Conservation (phyloP, 108 stramenopile species). For the Cylindrotheca fusiformis region DNA sequence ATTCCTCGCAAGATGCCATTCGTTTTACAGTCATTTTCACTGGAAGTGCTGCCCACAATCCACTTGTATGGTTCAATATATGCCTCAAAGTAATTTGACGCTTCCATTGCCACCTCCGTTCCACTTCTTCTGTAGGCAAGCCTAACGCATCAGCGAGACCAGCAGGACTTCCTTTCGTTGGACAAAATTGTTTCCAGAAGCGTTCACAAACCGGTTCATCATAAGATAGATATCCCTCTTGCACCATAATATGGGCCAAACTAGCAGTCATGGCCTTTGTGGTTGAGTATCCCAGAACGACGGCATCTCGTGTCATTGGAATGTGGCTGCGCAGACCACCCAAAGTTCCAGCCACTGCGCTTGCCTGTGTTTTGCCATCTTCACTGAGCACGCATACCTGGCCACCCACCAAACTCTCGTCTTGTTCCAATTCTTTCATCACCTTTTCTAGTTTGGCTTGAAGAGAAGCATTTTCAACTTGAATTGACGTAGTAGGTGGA, state of each 20-base stretch:
- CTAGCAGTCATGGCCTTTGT: constrained; percentile 30
- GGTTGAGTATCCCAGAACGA: constrained; percentile 23
- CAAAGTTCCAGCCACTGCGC: constrained; percentile 29
- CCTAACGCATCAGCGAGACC: not conserved
- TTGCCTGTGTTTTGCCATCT: constrained; percentile 23
- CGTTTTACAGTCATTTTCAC: constrained; percentile 17
- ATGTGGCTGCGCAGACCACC: constrained; percentile 25
- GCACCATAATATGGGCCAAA: constrained; percentile 13
- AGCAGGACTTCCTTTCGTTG: constrained; percentile 7
- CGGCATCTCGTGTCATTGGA: constrained; percentile 19
- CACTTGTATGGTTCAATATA: constrained; percentile 23
- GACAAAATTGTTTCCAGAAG: constrained; percentile 27
- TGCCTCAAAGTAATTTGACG: constrained; percentile 32
- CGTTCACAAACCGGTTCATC: constrained; percentile 39
- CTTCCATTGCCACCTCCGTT: constrained; percentile 27
- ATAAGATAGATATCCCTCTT: constrained; percentile 16
- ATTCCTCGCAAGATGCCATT: constrained; percentile 27
- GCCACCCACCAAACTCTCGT: constrained; percentile 24
- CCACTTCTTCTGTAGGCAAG: constrained; percentile 8
- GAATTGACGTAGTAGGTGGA: not conserved
- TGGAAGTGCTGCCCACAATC: constrained; percentile 20
- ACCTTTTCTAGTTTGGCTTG: constrained; percentile 6
- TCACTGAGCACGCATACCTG: constrained; percentile 32
- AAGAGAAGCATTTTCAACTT: constrained; percentile 3
- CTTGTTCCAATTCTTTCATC: constrained; percentile 9